Conservation (phyloP, 805 yeast genomes). For the Barnettozyma wickerhamii region DNA sequence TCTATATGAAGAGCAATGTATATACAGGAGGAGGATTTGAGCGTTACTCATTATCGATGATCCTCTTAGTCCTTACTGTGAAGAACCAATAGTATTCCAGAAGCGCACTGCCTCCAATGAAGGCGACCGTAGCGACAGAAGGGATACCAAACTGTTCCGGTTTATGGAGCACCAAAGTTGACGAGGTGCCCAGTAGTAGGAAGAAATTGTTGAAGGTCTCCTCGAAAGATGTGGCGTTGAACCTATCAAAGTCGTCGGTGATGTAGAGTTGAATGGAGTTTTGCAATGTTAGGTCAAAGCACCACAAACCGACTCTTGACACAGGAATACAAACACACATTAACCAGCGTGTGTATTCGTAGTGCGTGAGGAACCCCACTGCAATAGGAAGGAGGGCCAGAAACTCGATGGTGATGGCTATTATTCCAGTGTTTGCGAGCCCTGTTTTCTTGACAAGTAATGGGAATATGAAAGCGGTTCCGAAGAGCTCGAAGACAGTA, state of each 20-base stretch:
- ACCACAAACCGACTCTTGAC: conserved; percentile 39
- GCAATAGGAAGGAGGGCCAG: conserved; percentile 26
- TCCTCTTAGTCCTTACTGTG: conserved; percentile 2
- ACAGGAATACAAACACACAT: conserved; percentile 25
- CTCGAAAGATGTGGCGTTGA: conserved; percentile 31
- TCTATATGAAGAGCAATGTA: neutral
- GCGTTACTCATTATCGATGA: neutral
- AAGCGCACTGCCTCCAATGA: conserved; percentile 9
- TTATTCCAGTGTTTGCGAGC: conserved; percentile 28
- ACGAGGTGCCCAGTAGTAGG: conserved; percentile 25
- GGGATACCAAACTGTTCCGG: conserved; percentile 30
- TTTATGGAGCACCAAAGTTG: conserved; percentile 27
- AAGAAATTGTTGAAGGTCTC: conserved; percentile 29
- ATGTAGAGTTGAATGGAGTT: conserved; percentile 31
- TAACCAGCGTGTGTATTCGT: conserved; percentile 16
- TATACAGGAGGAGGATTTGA: neutral
- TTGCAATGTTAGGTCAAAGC: conserved; percentile 35
- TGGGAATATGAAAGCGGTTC: conserved; percentile 31
- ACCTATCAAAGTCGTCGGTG: conserved; percentile 26
- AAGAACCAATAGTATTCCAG: conserved; percentile 9
- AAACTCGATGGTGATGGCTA: conserved; percentile 28
- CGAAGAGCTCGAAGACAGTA: conserved; percentile 29
- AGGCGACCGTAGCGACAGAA: conserved; percentile 16
- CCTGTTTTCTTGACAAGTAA: conserved; percentile 21
- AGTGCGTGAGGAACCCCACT: conserved; percentile 12